Evolutionary conservation across 2,329 filamentous ascomycete genomes (phyloP), one percentile per base, ranked within the genome.

Genomic region (Ophiocordyceps sinensis): DNA sequence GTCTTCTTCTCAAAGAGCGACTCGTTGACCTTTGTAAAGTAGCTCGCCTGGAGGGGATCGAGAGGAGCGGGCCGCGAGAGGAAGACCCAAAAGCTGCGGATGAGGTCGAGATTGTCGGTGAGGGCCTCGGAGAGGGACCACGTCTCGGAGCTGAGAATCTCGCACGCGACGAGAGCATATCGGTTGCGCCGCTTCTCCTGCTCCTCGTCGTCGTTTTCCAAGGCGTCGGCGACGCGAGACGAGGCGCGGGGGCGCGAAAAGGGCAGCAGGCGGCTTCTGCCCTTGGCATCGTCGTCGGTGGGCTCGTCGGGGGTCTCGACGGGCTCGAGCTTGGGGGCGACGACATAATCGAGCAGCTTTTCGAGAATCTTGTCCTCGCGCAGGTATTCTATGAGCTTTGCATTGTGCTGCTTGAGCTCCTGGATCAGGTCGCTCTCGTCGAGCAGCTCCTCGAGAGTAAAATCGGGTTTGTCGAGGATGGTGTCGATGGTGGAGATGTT

Each of bases 11-110:
- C 91, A 42, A 98, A 82, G 17, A 98, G 67, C n/a, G 86, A 84
- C 65, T 98, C 91, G 61, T 96, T 96, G 56, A 98, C 88, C 59
- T 96, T 98, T 42, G 89, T 95, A 59, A 98, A 98, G 60, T 98
- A 98, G 55, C 88, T 88, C 15, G 91, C 89, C 63, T 96, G 89
- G 6, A 95, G 73, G 31, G 89, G 84, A 58, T 96, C 89, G 42
- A 98, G 73, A 3, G 89, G 85, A 11, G 85, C 75, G n/a, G 85
- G 75, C 42, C 80, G 76, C 57, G 82, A 82, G 51, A 98, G 64
- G 60, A 95, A 98, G 38, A 77, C 70, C 91, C 91, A 98, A 61
- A 98, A 96, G 49, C 82, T 76, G 53, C 78, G 77, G 51, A 98
- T 65, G 45, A 87, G 73, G 36, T 77, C 67, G 42, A 80, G 79